Percentiles rank a stretch among this genome's conserved stretches.
These are phyloP conservation scores for Naganishia friedmannii DNA, from an alignment of 768 basidiomycete genomes.

Conservation along the genomic window DNA sequence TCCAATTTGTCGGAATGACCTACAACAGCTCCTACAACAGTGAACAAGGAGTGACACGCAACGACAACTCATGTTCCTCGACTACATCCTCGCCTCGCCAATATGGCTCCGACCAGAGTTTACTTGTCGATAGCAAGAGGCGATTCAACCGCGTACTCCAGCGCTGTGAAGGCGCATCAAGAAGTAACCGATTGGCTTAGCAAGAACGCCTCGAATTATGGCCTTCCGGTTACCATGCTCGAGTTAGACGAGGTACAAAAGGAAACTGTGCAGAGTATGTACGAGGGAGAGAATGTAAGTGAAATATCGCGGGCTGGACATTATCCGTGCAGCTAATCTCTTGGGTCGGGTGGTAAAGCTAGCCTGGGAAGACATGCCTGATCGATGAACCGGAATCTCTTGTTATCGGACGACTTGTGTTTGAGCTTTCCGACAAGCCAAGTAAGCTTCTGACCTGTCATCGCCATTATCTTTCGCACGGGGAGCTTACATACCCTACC, in stretches of 20 bases:
- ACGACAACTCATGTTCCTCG: neutral
- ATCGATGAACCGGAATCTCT: constrained; percentile 33
- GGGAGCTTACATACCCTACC: neutral
- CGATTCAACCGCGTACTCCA: neutral
- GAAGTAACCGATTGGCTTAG: constrained; percentile 51
- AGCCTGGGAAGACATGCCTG: constrained; percentile 22
- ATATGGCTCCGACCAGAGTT: neutral
- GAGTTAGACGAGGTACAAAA: constrained; percentile 56
- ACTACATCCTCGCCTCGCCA: neutral
- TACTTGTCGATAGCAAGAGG: constrained; percentile 18
- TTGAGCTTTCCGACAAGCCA: constrained; percentile 21
- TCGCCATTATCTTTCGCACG: too few species aligned
- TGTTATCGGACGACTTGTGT: constrained; percentile 31
- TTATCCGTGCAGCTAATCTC: too few species aligned
- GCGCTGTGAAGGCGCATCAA: constrained; percentile 36
- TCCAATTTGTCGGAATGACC: neutral
- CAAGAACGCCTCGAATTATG: constrained; percentile 55
- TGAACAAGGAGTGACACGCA: too few species aligned
- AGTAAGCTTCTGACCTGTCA: constrained; percentile 52
- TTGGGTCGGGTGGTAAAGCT: neutral
- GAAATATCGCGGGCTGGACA: neutral
- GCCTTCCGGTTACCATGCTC: constrained; percentile 52
- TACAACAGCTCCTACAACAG: too few species aligned
- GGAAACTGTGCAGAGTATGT: constrained; percentile 47
- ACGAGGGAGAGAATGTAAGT: constrained; percentile 30